phyloP scores from a whole-genome alignment of 2,329 filamentous ascomycete genomes.

The Chlorencoelia australis region DNA sequence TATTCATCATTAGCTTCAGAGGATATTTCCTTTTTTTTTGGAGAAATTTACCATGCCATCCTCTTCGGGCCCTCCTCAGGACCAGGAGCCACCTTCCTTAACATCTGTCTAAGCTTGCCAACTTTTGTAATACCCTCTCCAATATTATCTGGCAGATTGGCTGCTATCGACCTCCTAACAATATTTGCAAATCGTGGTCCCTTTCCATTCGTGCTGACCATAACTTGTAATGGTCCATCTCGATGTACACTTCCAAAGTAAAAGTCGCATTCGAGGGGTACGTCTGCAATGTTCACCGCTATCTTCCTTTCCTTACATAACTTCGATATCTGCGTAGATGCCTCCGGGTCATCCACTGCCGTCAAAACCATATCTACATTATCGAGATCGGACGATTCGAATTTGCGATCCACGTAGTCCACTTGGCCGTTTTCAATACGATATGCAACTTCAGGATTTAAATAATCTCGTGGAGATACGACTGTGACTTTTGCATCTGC shows the following conservation, averaged over 20 bases:
- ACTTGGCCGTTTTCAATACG: constrained; percentile 69
- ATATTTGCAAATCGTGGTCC: constrained; percentile 84
- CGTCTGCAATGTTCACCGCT: constrained; percentile 91
- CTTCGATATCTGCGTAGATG: constrained; percentile 87
- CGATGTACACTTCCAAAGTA: constrained; percentile 96
- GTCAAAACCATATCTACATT: constrained; percentile 83
- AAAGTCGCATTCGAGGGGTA: constrained; percentile 94
- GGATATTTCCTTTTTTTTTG: background rate
- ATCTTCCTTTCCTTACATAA: constrained; percentile 78
- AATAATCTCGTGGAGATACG: constrained; percentile 66
- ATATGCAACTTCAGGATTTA: constrained; percentile 81
- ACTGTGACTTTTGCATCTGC: constrained; percentile 87
- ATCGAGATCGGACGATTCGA: constrained; percentile 80
- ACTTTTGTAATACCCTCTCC: constrained; percentile 81
- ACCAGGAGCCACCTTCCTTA: constrained; percentile 66
- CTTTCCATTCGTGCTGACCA: constrained; percentile 98
- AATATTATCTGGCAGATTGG: constrained; percentile 63
- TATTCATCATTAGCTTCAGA: constrained; percentile 31
- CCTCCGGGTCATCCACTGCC: constrained; percentile 84
- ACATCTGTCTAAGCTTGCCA: constrained; percentile 65
- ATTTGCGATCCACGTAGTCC: constrained; percentile 70
- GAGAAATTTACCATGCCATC: constrained; percentile 66
- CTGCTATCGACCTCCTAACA: constrained; percentile 73
- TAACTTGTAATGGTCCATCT: constrained; percentile 91
- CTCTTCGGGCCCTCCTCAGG: constrained; percentile 69